Conservation (phyloP, 2,329 filamentous ascomycete genomes). For the Cyphellophora europaea region DNA sequence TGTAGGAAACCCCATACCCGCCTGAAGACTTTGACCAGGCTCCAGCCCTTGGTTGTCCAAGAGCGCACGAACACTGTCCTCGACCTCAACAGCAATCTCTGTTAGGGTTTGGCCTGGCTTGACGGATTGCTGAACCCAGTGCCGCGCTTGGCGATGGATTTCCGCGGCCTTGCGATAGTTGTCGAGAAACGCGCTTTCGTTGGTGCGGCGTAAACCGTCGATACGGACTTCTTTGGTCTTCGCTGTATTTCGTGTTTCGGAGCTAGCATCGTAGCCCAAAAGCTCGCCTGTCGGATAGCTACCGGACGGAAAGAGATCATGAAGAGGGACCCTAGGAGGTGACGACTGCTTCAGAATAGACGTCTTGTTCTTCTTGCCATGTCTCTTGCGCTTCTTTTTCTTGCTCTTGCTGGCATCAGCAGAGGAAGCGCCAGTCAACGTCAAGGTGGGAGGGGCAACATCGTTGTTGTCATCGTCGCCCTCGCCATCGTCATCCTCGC, state of each 20-base stretch:
- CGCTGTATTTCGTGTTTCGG: conserved; percentile 35
- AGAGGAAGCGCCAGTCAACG: conserved; percentile 9
- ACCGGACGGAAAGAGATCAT: conserved; percentile 35
- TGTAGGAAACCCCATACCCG: conserved; percentile 48
- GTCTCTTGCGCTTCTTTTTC: conserved; percentile 39
- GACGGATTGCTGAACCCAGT: conserved; percentile 38
- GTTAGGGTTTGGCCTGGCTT: conserved; percentile 42
- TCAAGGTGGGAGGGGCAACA: conserved; percentile 13
- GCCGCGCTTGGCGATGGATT: conserved; percentile 46
- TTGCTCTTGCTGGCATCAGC: conserved; percentile 15
- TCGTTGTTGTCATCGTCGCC: conserved; percentile 15
- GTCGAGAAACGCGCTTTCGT: conserved; percentile 39
- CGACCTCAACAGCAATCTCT: conserved; percentile 44
- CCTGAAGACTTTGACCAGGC: conserved; percentile 40
- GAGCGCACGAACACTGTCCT: conserved; percentile 44
- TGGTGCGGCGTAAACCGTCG: conserved; percentile 27
- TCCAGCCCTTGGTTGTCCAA: conserved; percentile 43
- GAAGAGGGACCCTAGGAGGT: conserved; percentile 38
- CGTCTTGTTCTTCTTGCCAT: conserved; percentile 34
- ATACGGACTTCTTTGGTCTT: conserved; percentile 40
- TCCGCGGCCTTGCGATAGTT: conserved; percentile 50
- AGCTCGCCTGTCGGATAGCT: conserved; percentile 39
- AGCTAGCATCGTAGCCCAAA: conserved; percentile 28
- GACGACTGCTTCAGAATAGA: conserved; percentile 27
- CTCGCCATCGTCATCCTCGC: conserved; percentile 21